Evolutionary conservation across 495 filamentous ascomycete genomes (phyloP).

Genomic region (Hyaloscypha variabilis): DNA sequence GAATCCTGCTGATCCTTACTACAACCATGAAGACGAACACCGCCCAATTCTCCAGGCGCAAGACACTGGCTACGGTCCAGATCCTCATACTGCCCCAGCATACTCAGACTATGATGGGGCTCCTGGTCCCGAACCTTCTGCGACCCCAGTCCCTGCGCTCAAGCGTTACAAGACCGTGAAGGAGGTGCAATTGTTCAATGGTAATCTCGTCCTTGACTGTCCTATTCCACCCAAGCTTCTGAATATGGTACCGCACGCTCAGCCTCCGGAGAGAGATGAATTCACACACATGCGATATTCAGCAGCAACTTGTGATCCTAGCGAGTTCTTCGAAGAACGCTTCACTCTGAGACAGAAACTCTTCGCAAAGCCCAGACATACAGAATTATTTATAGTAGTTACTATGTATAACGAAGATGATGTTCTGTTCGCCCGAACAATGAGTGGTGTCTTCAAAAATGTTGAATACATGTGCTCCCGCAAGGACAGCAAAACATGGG

Average conservation of each 20-base stretch:
- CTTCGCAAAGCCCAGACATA: slow-evolving; percentile 90
- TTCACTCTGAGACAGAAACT: slow-evolving; percentile 94
- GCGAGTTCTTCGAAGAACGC: slow-evolving; percentile 81
- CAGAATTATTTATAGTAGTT: slow-evolving; percentile 95
- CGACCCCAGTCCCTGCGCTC: slow-evolving; percentile 65
- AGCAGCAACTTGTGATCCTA: slow-evolving; percentile 93
- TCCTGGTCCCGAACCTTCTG: slow-evolving; percentile 41
- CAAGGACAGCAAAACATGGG: slow-evolving; percentile 93
- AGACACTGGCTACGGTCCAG: slow-evolving; percentile 48
- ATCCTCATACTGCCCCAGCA: slow-evolving; percentile 41
- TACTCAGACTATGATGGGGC: slow-evolving; percentile 35
- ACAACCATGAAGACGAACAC: slow-evolving; percentile 38
- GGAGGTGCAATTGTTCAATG: slow-evolving; percentile 94
- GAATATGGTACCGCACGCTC: slow-evolving; percentile 79
- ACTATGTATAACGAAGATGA: slow-evolving; percentile 99
- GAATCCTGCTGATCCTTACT: slow-evolving; percentile 18
- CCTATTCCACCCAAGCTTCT: slow-evolving; percentile 90
- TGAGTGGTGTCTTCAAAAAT: slow-evolving; percentile 98
- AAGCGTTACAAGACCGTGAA: slow-evolving; percentile 98
- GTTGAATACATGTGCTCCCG: slow-evolving; percentile 95
- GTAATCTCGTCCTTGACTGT: slow-evolving; percentile 96
- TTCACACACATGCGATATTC: slow-evolving; percentile 99
- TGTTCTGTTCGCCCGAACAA: slow-evolving; percentile 91
- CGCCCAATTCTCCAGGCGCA: slow-evolving; percentile 53
- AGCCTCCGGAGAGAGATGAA: slow-evolving; percentile 84